Base-by-base conservation (phyloP, 371 early-diverging fungal genomes). In the Batkoa obscura region DNA sequence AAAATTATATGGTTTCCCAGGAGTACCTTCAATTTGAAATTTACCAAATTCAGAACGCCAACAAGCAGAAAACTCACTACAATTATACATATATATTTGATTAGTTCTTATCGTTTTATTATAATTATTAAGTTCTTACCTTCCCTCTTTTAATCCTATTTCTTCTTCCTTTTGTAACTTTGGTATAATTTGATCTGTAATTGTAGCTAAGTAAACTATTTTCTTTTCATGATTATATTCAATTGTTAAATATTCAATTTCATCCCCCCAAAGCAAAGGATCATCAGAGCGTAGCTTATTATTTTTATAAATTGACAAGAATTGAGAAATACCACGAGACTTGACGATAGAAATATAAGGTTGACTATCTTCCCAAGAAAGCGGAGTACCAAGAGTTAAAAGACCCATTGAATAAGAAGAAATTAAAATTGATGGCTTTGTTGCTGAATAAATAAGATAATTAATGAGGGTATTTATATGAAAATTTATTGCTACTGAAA, bases 291-390 rank as follows among this genome's bases (percentile, higher is more conserved):
- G 72, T 41, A 75, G 66, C 74, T 91, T 91, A 60, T 80, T 70
- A 48, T 74, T 68, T 46, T 80, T 72, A 71, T 86, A 97, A 37
- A 92, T 82, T 63, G 84, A 75, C 43, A 92, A 68, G 61, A 97
- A 90, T 76, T 97, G 95, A 42, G 73, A 71, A 60, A 97, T 94
- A 37, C 97, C 97, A 64, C 93, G 87, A 54, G 72, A 60, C 47
- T 92, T 78, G 43, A 97, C 91, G 64, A 93, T 83, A 63, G 82
- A 76, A 37, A 89, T 82, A 62, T 91, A 77, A 50, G 76, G 58
- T 61, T 81, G 80, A 15, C 92, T 91, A 60, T 93, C 86, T 17
- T 75, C 73, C 97, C 97, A 97, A 41, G 71, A 10, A 8, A 41
- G n/a, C 41, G 8, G 10, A 41, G 41, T 41, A 41, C 41, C 8